Conservation (phyloP, 306 rosid genomes). For the Herpetospermum pedunculosum region DNA sequence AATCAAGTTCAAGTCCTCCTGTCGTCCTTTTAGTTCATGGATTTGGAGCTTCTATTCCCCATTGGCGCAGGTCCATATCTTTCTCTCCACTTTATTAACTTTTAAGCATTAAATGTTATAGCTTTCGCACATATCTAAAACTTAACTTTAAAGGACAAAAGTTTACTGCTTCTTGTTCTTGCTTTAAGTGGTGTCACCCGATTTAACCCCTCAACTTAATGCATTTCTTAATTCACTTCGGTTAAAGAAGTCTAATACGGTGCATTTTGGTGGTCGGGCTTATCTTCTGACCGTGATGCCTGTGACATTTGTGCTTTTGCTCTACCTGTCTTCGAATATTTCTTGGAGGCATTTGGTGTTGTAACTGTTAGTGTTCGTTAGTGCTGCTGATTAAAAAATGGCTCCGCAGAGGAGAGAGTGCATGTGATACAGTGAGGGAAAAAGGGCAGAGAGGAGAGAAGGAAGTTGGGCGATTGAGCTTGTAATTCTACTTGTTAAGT, state of each 20-base stretch:
- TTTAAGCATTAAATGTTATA: neutral
- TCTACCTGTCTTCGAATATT: neutral
- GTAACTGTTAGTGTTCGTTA: too few species aligned
- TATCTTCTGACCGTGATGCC: neutral
- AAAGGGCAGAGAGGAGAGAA: neutral
- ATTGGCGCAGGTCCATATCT: conserved; percentile 76
- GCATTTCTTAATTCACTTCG: neutral
- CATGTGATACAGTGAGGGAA: neutral
- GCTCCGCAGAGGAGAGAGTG: neutral
- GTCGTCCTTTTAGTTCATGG: conserved; percentile 84
- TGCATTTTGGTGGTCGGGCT: neutral
- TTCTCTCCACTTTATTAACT: neutral
- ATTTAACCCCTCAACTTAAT: neutral
- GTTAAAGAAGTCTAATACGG: neutral
- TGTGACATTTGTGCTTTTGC: neutral
- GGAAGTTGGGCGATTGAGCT: neutral
- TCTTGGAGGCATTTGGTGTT: neutral
- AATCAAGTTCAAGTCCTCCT: conserved; percentile 28
- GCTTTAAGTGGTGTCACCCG: neutral
- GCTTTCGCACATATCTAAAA: neutral
- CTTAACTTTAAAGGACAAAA: neutral
- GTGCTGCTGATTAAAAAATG: too few species aligned
- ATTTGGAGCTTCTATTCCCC: conserved; percentile 89
- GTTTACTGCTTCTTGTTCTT: neutral
- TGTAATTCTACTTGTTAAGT: neutral